Base-by-base conservation (phyloP, 1,284 basidiomycete genomes). In the Apiotrichum laibachii region DNA sequence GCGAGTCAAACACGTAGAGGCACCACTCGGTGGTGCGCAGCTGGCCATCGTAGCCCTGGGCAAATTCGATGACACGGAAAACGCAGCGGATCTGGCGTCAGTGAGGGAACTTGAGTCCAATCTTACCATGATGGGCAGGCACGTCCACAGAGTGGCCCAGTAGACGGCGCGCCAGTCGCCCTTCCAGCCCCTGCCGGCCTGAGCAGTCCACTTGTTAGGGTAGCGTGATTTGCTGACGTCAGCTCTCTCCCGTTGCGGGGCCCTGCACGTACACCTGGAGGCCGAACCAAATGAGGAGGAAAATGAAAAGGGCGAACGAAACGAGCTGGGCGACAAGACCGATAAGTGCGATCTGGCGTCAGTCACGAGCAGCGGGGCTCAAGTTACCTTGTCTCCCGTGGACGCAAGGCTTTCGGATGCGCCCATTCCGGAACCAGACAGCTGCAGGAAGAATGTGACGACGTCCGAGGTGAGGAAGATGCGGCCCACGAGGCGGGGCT, bases 1-100 rank as follows among this genome's bases (percentile, higher is more conserved):
- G 60, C 0, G 85, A 85, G 71, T 88, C 87, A 35, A 88, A 77
- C 1, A 75, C 82, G 69, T 87, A 88, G 74, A 88, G 87, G 68
- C 81, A 83, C 2, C 71, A 68, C 71, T 87, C 85, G 21, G 81
- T 81, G 1, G 82, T 86, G 21, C 84, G 81, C n/a, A 88, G 80
- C 45, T 78, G 75, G 3, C 87, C 86, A 22, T 72, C 67, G 73
- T 81, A 87, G 21, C 87, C 87, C 73, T 88, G 77, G 2, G 84
- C 83, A 42, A 85, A 80, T 66, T 88, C 86, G 31, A 84, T 79
- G 2, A 84, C 83, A 70, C 88, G 83, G 74, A 85, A 89, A 5
- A 82, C 73, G 40, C 85, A 88, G 62, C 87, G 86, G 66, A 88
- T 42, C 45, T 53, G 42, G 42, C 12, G 19, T 43, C 18, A 34